Base-by-base conservation (phyloP, 2,329 filamentous ascomycete genomes). In the Tympanopsis confertula region DNA sequence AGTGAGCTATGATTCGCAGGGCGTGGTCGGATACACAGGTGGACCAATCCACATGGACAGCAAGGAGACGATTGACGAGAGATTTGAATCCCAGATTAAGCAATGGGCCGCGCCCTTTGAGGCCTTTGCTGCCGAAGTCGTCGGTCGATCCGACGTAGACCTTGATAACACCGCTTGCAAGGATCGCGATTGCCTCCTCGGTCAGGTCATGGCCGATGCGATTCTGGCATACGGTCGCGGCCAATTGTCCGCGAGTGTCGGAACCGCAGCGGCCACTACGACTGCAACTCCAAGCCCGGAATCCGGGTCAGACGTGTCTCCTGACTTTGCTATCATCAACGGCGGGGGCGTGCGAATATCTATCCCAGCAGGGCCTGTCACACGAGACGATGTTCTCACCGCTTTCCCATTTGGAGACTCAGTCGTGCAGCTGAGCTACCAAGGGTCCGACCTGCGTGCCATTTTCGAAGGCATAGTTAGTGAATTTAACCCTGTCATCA, bases 321-420 rank as follows among this genome's bases (percentile, higher is more conserved):
- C 69, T 19, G 63, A 65, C 47, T 77, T 79, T 41, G 73, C 74
- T 1, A 53, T 82, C 35, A 70, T 76, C 55, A 82, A 82, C 52
- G 69, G 70, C 1, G 77, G 77, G 13, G 76, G 76, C 19, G 67
- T 82, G 38, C 74, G 77, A 15, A 73, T 76, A 3, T 72, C 69
- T 24, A 82, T 82, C 37, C 73, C 76, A 30, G 51, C 57, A 14
- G 78, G 77, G 7, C 54, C 69, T 38, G 69, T 82, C 48, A 82
- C 75, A 3, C 70, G 74, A 24, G 76, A 76, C 38, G 68, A 78
- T 42, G 69, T 81, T 4, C 59, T 80, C 2, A 79, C 73, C 0
- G 66, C 73, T 0, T 82, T 82, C 55, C 77, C 77, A 28, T 82
- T 82, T 44, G 71, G 72, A 39, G 82, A 82, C 53, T 62, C 74